These are phyloP conservation scores for Thalassiosira exigua DNA, from an alignment of 352 stramenopile genomes.

Conservation along the genomic window DNA sequence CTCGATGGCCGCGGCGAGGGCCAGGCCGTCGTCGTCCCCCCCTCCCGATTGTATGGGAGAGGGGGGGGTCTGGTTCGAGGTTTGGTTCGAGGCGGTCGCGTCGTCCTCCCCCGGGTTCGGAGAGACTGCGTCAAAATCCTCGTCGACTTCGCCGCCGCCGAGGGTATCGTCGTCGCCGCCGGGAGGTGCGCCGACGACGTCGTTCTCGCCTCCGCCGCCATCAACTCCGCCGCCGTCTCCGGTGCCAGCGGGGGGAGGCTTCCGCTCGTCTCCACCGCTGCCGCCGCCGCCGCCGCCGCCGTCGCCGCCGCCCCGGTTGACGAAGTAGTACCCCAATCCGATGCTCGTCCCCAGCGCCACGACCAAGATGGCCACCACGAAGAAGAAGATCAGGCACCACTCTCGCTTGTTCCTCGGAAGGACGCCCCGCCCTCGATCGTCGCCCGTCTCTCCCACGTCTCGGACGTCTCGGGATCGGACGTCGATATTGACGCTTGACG, in stretches of 20 bases:
- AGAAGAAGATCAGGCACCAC: slow-evolving; percentile 12
- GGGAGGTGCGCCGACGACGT: no score
- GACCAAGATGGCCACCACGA: slow-evolving; percentile 1
- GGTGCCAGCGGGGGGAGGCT: not conserved
- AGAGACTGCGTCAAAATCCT: no score
- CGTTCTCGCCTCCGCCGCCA: no score
- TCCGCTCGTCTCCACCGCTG: not conserved
- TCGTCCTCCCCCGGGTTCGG: no score
- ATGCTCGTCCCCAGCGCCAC: slow-evolving; percentile 8
- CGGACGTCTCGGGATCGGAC: not conserved
- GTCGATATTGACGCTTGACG: no score
- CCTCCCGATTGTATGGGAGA: not conserved
- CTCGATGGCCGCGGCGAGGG: slow-evolving; percentile 41
- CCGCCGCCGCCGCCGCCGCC: no score
- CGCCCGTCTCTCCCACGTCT: not conserved
- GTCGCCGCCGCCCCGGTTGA: slow-evolving; percentile 1
- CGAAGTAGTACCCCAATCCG: slow-evolving; percentile 20
- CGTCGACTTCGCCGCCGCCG: no score
- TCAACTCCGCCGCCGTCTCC: not conserved
- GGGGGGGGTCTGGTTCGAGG: not conserved
- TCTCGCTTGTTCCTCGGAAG: slow-evolving; percentile 7
- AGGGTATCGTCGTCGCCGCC: no score
- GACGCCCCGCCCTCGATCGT: slow-evolving; percentile 1
- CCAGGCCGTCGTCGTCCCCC: not conserved
- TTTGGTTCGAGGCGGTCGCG: not conserved